Percentiles rank a stretch among this genome's conserved stretches.
phyloP scores from a whole-genome alignment of 352 stramenopile species.

The Phytophthora pseudosyringae region DNA sequence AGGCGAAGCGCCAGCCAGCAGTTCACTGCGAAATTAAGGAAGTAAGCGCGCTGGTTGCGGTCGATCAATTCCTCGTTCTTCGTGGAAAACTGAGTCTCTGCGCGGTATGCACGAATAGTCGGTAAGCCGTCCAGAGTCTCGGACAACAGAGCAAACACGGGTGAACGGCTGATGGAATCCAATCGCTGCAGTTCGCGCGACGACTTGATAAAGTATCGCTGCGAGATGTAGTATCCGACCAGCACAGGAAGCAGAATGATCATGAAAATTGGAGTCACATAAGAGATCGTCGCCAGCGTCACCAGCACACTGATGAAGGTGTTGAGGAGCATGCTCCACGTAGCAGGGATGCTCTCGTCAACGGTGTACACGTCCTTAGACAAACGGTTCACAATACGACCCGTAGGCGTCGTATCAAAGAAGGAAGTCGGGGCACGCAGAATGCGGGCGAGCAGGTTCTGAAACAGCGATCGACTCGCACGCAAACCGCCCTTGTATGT shows the following conservation, averaged over 20 bases:
- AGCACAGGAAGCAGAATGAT: slow-evolving; percentile 76
- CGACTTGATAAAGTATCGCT: slow-evolving; percentile 94
- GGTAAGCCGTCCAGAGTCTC: slow-evolving; percentile 95
- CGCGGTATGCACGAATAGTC: slow-evolving; percentile 92
- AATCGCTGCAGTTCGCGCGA: slow-evolving; percentile 95
- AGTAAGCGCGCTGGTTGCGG: slow-evolving; percentile 75
- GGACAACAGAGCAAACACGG: slow-evolving; percentile 95
- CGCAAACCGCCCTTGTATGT: slow-evolving; percentile 66
- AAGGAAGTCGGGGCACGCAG: slow-evolving; percentile 77
- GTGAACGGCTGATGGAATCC: slow-evolving; percentile 93
- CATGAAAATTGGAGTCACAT: slow-evolving; percentile 75
- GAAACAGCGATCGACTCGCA: slow-evolving; percentile 66
- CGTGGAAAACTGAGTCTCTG: slow-evolving; percentile 54
- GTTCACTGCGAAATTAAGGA: slow-evolving; percentile 77
- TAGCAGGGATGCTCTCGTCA: slow-evolving; percentile 73
- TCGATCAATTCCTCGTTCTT: slow-evolving; percentile 68
- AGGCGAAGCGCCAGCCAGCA: slow-evolving; percentile 81
- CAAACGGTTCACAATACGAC: slow-evolving; percentile 81
- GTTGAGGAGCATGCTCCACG: slow-evolving; percentile 73
- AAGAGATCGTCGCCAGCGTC: slow-evolving; percentile 73
- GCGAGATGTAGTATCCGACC: slow-evolving; percentile 68
- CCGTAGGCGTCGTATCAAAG: slow-evolving; percentile 85
- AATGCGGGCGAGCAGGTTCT: slow-evolving; percentile 90
- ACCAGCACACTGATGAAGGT: slow-evolving; percentile 74
- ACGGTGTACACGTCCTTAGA: slow-evolving; percentile 85